Evolutionary conservation across 768 basidiomycete species (phyloP).

Genomic region (Sarcodon aspratus): DNA sequence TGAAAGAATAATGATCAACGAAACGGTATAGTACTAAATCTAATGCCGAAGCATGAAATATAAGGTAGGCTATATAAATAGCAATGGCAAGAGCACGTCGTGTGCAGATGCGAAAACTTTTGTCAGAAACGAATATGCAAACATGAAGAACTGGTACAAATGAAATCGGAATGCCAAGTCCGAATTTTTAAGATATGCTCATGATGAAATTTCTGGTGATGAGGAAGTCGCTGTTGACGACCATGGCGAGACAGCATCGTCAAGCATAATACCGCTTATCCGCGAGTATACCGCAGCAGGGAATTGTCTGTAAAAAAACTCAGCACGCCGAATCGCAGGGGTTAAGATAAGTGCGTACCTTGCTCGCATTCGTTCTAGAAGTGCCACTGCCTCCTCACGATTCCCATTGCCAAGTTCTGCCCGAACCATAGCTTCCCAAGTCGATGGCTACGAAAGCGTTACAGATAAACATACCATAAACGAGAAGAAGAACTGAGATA

Average conservation of each 20-base stretch:
- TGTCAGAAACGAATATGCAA: too few relatives aligned
- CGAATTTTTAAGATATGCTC: too few relatives aligned
- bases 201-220: too few relatives aligned
- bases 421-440: slow-evolving; percentile 93
- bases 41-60: too few relatives aligned
- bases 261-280: slow-evolving; percentile 72
- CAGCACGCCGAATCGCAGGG: background rate
- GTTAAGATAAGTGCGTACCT: slow-evolving; percentile 32
- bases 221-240: slow-evolving; percentile 1
- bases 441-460: slow-evolving; percentile 50
- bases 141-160: too few relatives aligned
- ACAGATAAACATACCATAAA: slow-evolving; percentile 1
- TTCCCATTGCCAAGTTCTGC: slow-evolving; percentile 79
- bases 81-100: too few relatives aligned
- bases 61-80: too few relatives aligned
- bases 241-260: slow-evolving; percentile 46
- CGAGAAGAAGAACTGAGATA: slow-evolving; percentile 2
- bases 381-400: slow-evolving; percentile 50
- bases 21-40: too few relatives aligned
- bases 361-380: slow-evolving; percentile 63
- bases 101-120: too few relatives aligned
- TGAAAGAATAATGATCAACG: too few relatives aligned
- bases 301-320: slow-evolving; percentile 39
- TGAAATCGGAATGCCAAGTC: too few relatives aligned
- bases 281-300: slow-evolving; percentile 71